Evolutionary conservation across 2,329 filamentous ascomycete species (phyloP).

Genomic region (Lecanicillium sp.): DNA sequence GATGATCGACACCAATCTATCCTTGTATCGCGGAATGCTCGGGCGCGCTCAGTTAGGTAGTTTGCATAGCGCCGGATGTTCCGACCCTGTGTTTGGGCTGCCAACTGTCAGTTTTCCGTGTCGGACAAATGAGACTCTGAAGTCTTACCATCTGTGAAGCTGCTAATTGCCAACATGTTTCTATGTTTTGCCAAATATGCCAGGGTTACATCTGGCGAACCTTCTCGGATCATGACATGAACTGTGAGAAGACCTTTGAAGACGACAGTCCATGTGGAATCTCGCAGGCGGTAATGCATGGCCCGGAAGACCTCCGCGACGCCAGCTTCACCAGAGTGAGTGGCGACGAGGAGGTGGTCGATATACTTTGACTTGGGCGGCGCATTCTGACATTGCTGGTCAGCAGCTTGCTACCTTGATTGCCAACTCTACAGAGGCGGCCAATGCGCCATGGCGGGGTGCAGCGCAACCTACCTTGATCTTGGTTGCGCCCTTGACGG

Average conservation of each 20-base stretch:
- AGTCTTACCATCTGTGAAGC: conserved; percentile 79
- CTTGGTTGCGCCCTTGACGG: conserved; percentile 97
- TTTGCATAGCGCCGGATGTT: conserved; percentile 90
- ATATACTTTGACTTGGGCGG: conserved; percentile 99
- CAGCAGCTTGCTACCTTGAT: neutral
- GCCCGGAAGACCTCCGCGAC: conserved; percentile 94
- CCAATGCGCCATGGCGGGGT: conserved; percentile 1
- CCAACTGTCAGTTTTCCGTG: neutral
- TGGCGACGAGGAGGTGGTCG: conserved; percentile 93
- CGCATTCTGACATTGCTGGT: conserved; percentile 54
- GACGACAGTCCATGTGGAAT: conserved; percentile 99
- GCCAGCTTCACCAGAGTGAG: conserved; percentile 87
- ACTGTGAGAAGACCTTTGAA: conserved; percentile 96
- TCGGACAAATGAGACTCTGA: too few relatives aligned
- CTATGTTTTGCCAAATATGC: conserved; percentile 76
- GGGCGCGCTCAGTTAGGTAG: conserved; percentile 76
- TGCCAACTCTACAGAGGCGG: conserved; percentile 3
- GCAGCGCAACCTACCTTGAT: conserved; percentile 59
- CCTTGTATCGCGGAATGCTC: conserved; percentile 75
- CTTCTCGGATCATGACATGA: conserved; percentile 96
- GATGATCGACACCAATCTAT: conserved; percentile 83
- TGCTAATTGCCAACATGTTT: conserved; percentile 76
- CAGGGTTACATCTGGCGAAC: conserved; percentile 80
- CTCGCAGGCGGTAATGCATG: conserved; percentile 77
- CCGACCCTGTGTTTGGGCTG: conserved; percentile 87